Base-by-base conservation (phyloP, 2,329 filamentous ascomycete species). In the Fusarium lyarnte region DNA sequence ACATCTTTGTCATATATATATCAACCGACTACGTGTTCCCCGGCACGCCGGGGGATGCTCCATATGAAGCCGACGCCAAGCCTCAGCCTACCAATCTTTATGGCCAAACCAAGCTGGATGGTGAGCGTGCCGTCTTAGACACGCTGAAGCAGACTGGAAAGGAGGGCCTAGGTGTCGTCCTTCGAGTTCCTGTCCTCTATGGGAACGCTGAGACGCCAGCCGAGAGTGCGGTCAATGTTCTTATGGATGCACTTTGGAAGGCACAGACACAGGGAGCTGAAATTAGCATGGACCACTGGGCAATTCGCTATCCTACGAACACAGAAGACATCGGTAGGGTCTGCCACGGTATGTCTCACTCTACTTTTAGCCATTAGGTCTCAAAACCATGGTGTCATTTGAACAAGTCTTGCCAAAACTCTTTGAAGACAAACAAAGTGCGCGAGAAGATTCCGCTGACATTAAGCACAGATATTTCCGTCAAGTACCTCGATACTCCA, bases 271-370 rank as follows among this genome's bases (percentile, higher is more conserved):
- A 86, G 41, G 88, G 85, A 9, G 85, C 85, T 4, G 87, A 87
- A 63, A 85, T 94, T 43, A 91, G 89, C 78, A 95, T 97, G 90
- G 94, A 97, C 78, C 91, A 97, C 80, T 97, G 94, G 90, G 91
- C 93, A 3, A 83, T 93, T 55, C 88, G 94, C 33, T 97, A 94
- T 82, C 94, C 94, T 13, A 97, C 94, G 12, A 96, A 96, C 79
- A 97, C 94, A 0, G 92, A 94, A 79, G 95, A 97, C 78, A 91
- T 97, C 23, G 94, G 87, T 23, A 87, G 95, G 42, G 93, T 97
- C 49, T 93, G 91, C 76, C 87, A 90, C 69, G 89, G 89, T 90
- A 84, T 74, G 85, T 82, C 71, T 75, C 61, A 76, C 42, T 60
- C 31, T 46, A 16, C 17, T 47, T 59, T 51, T 31, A 42, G 61